phyloP scores from a whole-genome alignment of 2,329 filamentous ascomycete genomes.

The Trichoderma sp. region DNA sequence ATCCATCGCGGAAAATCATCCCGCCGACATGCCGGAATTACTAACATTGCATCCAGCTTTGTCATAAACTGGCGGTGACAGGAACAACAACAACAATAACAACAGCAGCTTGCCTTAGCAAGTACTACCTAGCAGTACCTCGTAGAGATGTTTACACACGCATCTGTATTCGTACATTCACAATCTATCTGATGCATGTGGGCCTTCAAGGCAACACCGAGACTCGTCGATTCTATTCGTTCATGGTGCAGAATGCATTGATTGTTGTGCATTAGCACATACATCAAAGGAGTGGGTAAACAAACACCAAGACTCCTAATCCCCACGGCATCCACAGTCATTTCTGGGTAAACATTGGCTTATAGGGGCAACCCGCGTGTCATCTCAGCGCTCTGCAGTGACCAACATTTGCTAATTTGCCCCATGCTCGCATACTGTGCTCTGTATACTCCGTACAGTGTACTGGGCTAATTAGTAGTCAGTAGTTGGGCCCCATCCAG shows the following conservation, averaged over 20 bases:
- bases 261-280: constrained; percentile 13
- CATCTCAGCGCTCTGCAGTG: not conserved
- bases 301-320: constrained; percentile 9
- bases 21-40: not conserved
- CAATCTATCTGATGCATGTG: constrained; percentile 5
- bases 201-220: not conserved
- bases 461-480: too few species aligned
- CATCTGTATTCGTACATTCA: not conserved
- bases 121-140: not conserved
- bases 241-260: not conserved
- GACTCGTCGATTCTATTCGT: not conserved
- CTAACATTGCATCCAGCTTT: not conserved
- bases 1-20: not conserved
- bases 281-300: constrained; percentile 10
- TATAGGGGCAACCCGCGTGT: not conserved
- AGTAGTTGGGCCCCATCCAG: not conserved
- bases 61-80: not conserved
- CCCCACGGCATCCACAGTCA: not conserved
- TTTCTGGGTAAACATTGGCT: constrained; percentile 1
- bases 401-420: not conserved
- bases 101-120: too few species aligned
- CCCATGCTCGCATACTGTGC: not conserved
- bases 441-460: not conserved
- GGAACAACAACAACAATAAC: not conserved
- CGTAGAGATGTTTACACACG: not conserved